Evolutionary conservation across 106 monocot species (phyloP).

Genomic region (Allium cepa): DNA sequence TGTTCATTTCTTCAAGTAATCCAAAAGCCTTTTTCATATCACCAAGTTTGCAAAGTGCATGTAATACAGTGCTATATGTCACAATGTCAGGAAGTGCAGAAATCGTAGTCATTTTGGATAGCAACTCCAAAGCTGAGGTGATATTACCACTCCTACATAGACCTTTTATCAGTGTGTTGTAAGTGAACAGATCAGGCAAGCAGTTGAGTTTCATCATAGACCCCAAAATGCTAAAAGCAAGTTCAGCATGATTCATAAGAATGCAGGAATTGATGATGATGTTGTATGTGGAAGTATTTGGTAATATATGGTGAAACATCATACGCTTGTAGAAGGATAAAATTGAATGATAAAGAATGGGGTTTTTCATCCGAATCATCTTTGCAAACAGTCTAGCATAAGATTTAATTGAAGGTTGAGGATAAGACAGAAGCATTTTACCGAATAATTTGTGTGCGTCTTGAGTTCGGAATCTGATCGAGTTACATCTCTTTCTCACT

Average conservation of each 20-base stretch:
- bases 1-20: slow-evolving; percentile 26
- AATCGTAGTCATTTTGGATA: background rate
- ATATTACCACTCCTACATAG: slow-evolving; percentile 7
- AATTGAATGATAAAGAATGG: background rate
- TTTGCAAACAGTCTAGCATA: slow-evolving; percentile 4
- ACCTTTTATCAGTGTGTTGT: slow-evolving; percentile 20
- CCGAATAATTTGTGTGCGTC: slow-evolving; percentile 6
- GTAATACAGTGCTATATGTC: slow-evolving; percentile 23
- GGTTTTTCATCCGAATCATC: background rate
- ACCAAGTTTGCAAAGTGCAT: slow-evolving; percentile 24
- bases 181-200: slow-evolving; percentile 17
- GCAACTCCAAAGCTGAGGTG: background rate
- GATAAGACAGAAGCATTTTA: slow-evolving; percentile 5
- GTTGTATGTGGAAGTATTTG: slow-evolving; percentile 9
- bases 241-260: slow-evolving; percentile 10
- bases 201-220: slow-evolving; percentile 13
- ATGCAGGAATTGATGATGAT: slow-evolving; percentile 12
- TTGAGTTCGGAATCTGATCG: background rate
- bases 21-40: slow-evolving; percentile 11
- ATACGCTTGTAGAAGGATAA: slow-evolving; percentile 8
- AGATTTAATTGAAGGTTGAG: slow-evolving; percentile 11
- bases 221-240: slow-evolving; percentile 11
- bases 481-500: background rate
- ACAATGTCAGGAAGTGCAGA: slow-evolving; percentile 12
- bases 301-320: slow-evolving; percentile 8